A percentile compares a stretch with the other conserved stretches of the same genome.
These are phyloP conservation scores for Cordyceps cicadae DNA, from an alignment of 2,329 filamentous ascomycete species.

Conservation along the genomic window DNA sequence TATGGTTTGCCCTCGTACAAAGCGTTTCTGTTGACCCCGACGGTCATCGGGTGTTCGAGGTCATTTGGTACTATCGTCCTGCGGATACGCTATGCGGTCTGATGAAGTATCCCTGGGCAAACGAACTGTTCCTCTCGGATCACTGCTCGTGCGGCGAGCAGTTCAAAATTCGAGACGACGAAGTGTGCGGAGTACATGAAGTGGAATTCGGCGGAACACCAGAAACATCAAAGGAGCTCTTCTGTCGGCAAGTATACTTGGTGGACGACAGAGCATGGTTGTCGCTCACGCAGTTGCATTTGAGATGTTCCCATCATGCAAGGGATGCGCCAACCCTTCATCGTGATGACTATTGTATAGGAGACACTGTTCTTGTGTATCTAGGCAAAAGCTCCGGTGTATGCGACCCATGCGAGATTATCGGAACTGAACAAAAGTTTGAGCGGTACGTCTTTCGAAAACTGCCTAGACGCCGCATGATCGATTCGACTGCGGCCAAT, in stretches of 20 bases:
- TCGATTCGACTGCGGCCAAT: conserved; percentile 23
- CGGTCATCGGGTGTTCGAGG: conserved; percentile 42
- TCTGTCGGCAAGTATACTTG: conserved; percentile 64
- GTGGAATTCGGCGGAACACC: conserved; percentile 51
- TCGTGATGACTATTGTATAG: conserved; percentile 31
- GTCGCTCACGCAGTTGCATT: conserved; percentile 46
- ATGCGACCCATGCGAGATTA: conserved; percentile 56
- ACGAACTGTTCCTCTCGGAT: conserved; percentile 70
- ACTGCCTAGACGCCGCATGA: conserved; percentile 40
- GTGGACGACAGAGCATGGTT: conserved; percentile 53
- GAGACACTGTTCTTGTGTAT: conserved; percentile 52
- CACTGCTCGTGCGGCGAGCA: conserved; percentile 60
- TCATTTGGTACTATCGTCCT: conserved; percentile 68
- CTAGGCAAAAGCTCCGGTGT: conserved; percentile 18
- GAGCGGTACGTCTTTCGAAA: conserved; percentile 36
- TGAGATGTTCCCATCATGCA: conserved; percentile 41
- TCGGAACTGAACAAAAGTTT: conserved; percentile 27
- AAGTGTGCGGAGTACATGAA: conserved; percentile 49
- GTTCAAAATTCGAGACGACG: conserved; percentile 39
- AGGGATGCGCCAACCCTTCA: neutral
- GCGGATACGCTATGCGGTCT: conserved; percentile 61
- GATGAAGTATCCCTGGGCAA: conserved; percentile 59
- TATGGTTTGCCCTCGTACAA: conserved; percentile 67
- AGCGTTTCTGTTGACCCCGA: conserved; percentile 31
- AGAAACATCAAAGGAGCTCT: conserved; percentile 42